Base-by-base conservation (phyloP, 495 filamentous ascomycete species). In the Xylaria telfairii region DNA sequence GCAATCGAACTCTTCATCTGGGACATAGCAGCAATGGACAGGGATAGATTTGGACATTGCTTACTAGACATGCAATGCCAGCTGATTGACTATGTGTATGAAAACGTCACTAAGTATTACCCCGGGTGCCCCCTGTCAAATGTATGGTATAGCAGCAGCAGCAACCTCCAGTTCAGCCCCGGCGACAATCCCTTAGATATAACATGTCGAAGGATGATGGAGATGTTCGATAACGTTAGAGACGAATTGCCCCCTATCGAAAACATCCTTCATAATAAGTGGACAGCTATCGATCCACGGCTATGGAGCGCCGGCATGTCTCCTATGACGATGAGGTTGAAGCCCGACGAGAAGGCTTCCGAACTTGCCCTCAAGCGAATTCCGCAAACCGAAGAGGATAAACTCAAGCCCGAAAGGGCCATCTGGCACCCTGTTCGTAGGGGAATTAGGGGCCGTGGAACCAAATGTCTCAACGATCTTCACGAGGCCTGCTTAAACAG, bases 1-100 rank as follows among this genome's bases (percentile, higher is more conserved):
- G 54, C 67, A 15, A 75, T 76, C 15, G 83, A 86, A 65, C 47
- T 86, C n/a, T 80, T 86, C 51, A 82, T 86, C 66, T 86, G 84
- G 84, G 84, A 86, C 68, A 56, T 77, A 10, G 62, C 72, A 1
- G 79, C 77, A 15, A 46, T 41, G 0, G 68, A 72, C 1, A 77
- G 72, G 30, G 69, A 62, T 47, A 39, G 30, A n/a, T 26, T 28
- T 9, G 61, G 30, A n/a, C 30, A 63, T 3, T 21, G 70, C 15
- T 75, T 86, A 15, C 67, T 77, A n/a, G 71, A 77, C 37, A 81
- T 83, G 75, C 84, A 86, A 62, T 80, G 77, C 17, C 69, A 72
- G 28, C 49, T 84, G n/a, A 74, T 85, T 32, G 59, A 79, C 15
- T 41, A 76, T 56, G 72, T 84, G 26, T 64, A 70, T 4, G 72